Evolutionary conservation across 768 basidiomycete species (phyloP).

Genomic region (Exidia glandulosa): DNA sequence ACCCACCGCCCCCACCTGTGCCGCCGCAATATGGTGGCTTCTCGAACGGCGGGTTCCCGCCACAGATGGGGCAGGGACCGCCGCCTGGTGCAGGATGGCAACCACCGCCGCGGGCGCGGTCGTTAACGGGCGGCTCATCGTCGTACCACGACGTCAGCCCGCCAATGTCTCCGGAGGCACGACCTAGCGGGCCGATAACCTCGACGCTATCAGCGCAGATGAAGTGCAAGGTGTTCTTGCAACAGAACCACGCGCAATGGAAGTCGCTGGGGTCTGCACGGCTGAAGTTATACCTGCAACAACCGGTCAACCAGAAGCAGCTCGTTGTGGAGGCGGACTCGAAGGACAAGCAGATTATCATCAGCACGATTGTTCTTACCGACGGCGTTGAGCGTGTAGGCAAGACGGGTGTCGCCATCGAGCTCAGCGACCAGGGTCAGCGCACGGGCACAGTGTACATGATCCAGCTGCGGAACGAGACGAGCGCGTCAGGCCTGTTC

Average conservation of each 20-base stretch:
- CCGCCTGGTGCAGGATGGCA: background rate
- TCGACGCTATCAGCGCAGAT: conserved; percentile 78
- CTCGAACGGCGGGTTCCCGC: background rate
- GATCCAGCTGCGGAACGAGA: conserved; percentile 90
- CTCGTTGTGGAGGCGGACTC: conserved; percentile 85
- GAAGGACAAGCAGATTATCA: conserved; percentile 64
- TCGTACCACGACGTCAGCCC: conserved; percentile 46
- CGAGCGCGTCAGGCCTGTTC: conserved; percentile 72
- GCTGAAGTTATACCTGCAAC: conserved; percentile 76
- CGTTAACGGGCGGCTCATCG: background rate
- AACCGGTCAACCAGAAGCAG: conserved; percentile 86
- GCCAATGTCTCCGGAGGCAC: conserved; percentile 64
- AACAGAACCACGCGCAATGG: conserved; percentile 97
- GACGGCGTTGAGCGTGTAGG: conserved; percentile 98
- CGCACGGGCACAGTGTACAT: conserved; percentile 94
- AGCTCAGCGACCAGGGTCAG: conserved; percentile 82
- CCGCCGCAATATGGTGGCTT: conserved; percentile 3
- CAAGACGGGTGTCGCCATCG: conserved; percentile 95
- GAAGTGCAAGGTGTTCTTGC: conserved; percentile 97
- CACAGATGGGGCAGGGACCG: background rate
- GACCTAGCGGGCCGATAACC: conserved; percentile 54
- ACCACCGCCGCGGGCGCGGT: conserved; percentile 1
- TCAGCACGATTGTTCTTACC: conserved; percentile 90
- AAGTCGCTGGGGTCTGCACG: conserved; percentile 84
- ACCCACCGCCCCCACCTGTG: background rate